Conservation (phyloP, 768 basidiomycete genomes). For the Cubamyces sp. region DNA sequence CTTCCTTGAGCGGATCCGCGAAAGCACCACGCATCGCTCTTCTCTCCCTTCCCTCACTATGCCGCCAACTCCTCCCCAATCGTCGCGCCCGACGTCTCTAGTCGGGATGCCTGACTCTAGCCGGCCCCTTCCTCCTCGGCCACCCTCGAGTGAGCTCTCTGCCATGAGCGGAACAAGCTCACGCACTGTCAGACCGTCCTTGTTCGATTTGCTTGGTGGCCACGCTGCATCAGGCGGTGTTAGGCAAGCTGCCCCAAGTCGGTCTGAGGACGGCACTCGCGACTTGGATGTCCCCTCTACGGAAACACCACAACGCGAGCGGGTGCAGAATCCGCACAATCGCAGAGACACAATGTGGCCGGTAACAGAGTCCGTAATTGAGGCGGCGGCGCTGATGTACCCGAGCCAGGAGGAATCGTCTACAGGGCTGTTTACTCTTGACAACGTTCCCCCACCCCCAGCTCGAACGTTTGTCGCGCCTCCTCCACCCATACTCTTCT, state of each 20-base stretch:
- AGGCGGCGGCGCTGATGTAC: no score
- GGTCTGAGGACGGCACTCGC: neutral
- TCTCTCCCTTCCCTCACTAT: slow-evolving; percentile 18
- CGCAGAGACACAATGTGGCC: no score
- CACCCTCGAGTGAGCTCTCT: slow-evolving; percentile 9
- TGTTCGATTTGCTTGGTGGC: slow-evolving; percentile 26
- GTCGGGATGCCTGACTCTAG: neutral
- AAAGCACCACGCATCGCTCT: slow-evolving; percentile 22
- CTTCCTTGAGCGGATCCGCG: slow-evolving; percentile 32
- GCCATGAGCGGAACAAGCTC: slow-evolving; percentile 10
- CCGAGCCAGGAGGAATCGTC: neutral
- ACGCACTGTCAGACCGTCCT: slow-evolving; percentile 25
- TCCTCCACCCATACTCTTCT: slow-evolving; percentile 26
- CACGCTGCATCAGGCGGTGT: neutral
- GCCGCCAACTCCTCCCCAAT: slow-evolving; percentile 19
- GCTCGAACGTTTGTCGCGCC: slow-evolving; percentile 18
- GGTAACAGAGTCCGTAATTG: no score
- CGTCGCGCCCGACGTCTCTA: slow-evolving; percentile 19
- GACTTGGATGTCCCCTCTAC: neutral
- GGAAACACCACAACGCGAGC: neutral
- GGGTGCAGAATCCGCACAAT: no score
- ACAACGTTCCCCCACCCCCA: slow-evolving; percentile 4
- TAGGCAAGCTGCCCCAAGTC: neutral
- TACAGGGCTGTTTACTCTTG: neutral
- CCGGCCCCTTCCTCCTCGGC: slow-evolving; percentile 23